Base-by-base conservation (phyloP, 2,329 filamentous ascomycete species). In the Aureobasidium sp. region DNA sequence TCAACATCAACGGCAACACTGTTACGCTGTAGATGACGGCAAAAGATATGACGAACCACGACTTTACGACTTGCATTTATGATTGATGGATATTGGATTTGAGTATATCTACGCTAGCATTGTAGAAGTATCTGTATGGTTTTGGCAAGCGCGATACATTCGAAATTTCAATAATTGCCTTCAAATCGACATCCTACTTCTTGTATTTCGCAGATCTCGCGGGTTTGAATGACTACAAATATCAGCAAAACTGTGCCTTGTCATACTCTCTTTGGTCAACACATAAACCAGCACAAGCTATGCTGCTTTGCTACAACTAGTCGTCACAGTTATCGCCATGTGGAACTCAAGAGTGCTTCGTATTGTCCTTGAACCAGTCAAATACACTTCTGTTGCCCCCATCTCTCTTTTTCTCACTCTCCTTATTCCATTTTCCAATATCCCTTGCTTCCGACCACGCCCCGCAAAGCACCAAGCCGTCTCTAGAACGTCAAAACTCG, bases 1-100 rank as follows among this genome's bases (percentile, higher is more conserved):
- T 63, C 15, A 39, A 48, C n/a, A 52, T 61, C 6, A 25, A 61
- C 36, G 62, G 56, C 15, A 60, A 53, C 20, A 53, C 22, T 25
- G 62, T 65, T 11, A 49, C 44, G 2, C 5, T 60, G 1, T 60
- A 42, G 8, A 17, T 14, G 22, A 15, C 17, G 15, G 14, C 6
- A 14, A 4, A 25, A n/a, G 31, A 49, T 11, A 20, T 22, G 2
- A 41, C 17, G 45, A 34, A 17, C 29, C 25, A 60, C 45, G 45
- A 51, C 11, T 29, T 48, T 27, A 58, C 22, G 55, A 59, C 39
- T 20, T 29, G 9, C 9, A 34, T 31, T 29, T 31, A 22, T 48
- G 45, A 48, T 41, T 31, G 51, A 52, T 39, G 37, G 51, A 42
- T 29, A 12, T 25, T 45, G 42, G 14, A 29, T n/a, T 20, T 17